Evolutionary conservation across 768 basidiomycete genomes (phyloP).

Genomic region (Rhodotorula kratochvilovae): DNA sequence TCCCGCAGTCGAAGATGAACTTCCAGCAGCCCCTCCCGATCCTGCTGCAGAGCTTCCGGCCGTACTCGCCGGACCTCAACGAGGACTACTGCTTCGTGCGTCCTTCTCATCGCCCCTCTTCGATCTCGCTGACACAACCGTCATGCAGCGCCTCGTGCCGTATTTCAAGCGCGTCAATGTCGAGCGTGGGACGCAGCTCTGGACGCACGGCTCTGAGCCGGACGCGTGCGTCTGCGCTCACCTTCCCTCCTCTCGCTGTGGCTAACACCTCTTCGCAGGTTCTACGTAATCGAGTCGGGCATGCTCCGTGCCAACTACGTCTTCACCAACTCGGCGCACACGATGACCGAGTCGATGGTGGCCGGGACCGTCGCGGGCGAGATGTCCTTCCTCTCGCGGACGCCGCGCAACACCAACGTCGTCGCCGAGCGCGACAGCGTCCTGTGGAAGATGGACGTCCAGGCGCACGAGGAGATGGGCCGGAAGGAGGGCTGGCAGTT

Average conservation of each 20-base stretch:
- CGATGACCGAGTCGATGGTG: slow-evolving; percentile 40
- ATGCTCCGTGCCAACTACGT: slow-evolving; percentile 75
- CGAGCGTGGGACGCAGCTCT: slow-evolving; percentile 61
- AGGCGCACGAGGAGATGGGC: slow-evolving; percentile 59
- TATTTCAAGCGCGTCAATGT: slow-evolving; percentile 67
- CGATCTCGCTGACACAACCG: slow-evolving; percentile 16
- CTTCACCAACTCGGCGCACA: slow-evolving; percentile 59
- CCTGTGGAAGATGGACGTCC: slow-evolving; percentile 71
- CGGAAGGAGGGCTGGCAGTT: slow-evolving; percentile 34
- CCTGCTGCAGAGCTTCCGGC: slow-evolving; percentile 60
- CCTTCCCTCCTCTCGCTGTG: too few relatives aligned
- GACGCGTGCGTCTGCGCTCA: slow-evolving; percentile 49
- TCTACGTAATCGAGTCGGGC: slow-evolving; percentile 85
- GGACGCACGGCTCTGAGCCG: slow-evolving; percentile 68
- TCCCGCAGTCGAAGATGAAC: slow-evolving; percentile 7
- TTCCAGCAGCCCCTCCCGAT: slow-evolving; percentile 41
- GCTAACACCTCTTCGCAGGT: not conserved
- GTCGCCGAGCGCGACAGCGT: slow-evolving; percentile 71
- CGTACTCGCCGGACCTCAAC: slow-evolving; percentile 58
- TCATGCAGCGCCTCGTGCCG: slow-evolving; percentile 54
- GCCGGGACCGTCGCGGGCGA: slow-evolving; percentile 84
- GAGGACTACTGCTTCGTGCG: slow-evolving; percentile 54
- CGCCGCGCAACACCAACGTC: slow-evolving; percentile 78
- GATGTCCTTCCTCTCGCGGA: slow-evolving; percentile 72
- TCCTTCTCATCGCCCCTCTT: too few relatives aligned